These are phyloP conservation scores for Ophiognomonia clavigignenti-juglandacearum DNA, from an alignment of 2,329 filamentous ascomycete genomes.

Conservation along the genomic window DNA sequence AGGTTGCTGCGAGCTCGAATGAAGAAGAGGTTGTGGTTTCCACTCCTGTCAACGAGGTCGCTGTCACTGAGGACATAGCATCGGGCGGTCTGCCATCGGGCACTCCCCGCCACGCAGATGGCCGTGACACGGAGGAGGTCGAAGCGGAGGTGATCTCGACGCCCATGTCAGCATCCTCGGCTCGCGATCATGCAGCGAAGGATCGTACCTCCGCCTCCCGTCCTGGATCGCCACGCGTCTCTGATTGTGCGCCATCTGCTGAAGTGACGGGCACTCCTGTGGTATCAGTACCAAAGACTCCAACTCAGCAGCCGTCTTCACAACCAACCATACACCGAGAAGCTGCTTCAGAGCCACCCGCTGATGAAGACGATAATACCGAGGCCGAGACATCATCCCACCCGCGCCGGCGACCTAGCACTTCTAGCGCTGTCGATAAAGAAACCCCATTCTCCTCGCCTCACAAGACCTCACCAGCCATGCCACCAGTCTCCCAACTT, in stretches of 20 bases:
- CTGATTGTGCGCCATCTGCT: not conserved
- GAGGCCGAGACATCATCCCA: slow-evolving; percentile 14
- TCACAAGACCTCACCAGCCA: slow-evolving; percentile 15
- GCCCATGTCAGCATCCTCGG: too few relatives aligned
- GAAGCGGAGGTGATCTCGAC: too few relatives aligned
- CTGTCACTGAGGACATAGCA: not conserved
- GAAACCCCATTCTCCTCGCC: slow-evolving; percentile 18
- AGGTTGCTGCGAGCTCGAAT: not conserved
- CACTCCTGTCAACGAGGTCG: not conserved
- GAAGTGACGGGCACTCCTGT: not conserved
- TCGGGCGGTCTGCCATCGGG: not conserved
- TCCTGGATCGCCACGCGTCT: not conserved
- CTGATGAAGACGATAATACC: slow-evolving; percentile 9
- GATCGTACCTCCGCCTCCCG: not conserved
- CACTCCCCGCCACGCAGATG: not conserved
- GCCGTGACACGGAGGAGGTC: too few relatives aligned
- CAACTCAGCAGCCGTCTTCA: not conserved
- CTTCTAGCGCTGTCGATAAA: slow-evolving; percentile 12
- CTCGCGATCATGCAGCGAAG: not conserved
- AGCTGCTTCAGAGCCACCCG: slow-evolving; percentile 3
- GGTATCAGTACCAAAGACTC: not conserved
- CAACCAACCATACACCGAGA: not conserved
- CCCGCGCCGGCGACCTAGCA: slow-evolving; percentile 6
- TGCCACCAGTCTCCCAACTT: slow-evolving; percentile 19
- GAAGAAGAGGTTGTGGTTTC: not conserved